These are phyloP conservation scores for Suillus fuscotomentosus DNA, from an alignment of 768 basidiomycete species.

Conservation along the genomic window DNA sequence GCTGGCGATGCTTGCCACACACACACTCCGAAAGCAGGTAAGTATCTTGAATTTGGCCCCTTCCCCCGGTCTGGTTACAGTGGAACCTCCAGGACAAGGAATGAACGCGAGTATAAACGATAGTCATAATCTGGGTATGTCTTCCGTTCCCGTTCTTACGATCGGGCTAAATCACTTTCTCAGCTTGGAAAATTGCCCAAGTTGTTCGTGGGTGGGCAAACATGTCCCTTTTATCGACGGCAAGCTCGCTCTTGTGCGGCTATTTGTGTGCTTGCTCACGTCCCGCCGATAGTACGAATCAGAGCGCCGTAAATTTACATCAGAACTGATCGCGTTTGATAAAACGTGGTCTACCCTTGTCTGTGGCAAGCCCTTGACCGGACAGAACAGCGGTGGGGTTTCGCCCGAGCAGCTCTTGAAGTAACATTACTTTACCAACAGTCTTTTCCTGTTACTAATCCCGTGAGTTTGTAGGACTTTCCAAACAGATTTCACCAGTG, in stretches of 20 bases:
- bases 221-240: constrained; percentile 44
- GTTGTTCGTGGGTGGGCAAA: constrained; percentile 48
- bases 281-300: constrained; percentile 42
- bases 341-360: constrained; percentile 50
- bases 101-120: constrained; percentile 57
- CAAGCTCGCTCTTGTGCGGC: constrained; percentile 24
- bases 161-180: not conserved
- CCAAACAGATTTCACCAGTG: constrained; percentile 43
- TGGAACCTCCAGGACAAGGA: constrained; percentile 42
- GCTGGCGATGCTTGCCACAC: constrained; percentile 55
- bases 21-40: constrained; percentile 43
- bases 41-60: constrained; percentile 1
- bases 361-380: constrained; percentile 47
- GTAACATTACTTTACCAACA: constrained; percentile 22
- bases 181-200: constrained; percentile 51
- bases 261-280: not conserved
- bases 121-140: constrained; percentile 46
- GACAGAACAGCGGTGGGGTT: constrained; percentile 35
- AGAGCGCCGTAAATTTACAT: constrained; percentile 52
- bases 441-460: not conserved
- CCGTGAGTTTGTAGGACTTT: constrained; percentile 34
- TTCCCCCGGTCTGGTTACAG: constrained; percentile 9
- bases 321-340: constrained; percentile 54
- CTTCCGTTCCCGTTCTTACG: not conserved
- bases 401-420: constrained; percentile 43